Percentiles rank a stretch among this genome's conserved stretches.
Conservation (phyloP, 2,329 filamentous ascomycete species). For the Paracoccidioides lutzii region DNA sequence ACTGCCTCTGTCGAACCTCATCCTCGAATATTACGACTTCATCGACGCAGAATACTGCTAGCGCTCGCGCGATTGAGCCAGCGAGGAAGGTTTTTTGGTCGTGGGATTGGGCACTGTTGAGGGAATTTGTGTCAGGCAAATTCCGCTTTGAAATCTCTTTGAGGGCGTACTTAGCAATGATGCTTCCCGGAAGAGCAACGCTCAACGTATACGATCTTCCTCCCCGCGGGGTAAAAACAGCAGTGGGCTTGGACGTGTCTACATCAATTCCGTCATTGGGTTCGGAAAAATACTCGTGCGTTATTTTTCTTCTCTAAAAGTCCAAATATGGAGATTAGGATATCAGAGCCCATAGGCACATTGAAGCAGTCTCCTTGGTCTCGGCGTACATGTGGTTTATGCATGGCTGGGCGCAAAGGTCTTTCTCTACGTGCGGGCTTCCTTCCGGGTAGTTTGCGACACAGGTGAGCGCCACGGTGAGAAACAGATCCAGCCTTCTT, state of each 20-base stretch:
- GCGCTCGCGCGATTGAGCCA: conserved; percentile 64
- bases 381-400: conserved; percentile 2
- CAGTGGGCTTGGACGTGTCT: conserved; percentile 54
- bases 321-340: background rate
- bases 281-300: conserved; percentile 9
- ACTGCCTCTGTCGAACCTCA: conserved; percentile 20
- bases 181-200: conserved; percentile 64
- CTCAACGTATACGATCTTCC: conserved; percentile 62
- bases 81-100: conserved; percentile 63
- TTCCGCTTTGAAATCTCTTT: background rate
- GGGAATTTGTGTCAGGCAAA: background rate
- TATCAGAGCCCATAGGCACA: background rate
- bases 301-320: conserved; percentile 15
- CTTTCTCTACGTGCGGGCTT: background rate
- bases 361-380: background rate
- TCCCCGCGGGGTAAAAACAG: conserved; percentile 51
- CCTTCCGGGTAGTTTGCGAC: background rate
- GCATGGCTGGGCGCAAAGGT: background rate
- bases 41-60: conserved; percentile 73
- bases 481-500: too few species aligned
- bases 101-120: conserved; percentile 50
- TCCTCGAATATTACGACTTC: conserved; percentile 77
- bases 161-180: conserved; percentile 54
- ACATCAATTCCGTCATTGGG: conserved; percentile 15
- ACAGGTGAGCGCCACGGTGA: background rate